These are phyloP conservation scores for Achaetomiella virescens DNA, from an alignment of 495 filamentous ascomycete genomes.

Conservation along the genomic window DNA sequence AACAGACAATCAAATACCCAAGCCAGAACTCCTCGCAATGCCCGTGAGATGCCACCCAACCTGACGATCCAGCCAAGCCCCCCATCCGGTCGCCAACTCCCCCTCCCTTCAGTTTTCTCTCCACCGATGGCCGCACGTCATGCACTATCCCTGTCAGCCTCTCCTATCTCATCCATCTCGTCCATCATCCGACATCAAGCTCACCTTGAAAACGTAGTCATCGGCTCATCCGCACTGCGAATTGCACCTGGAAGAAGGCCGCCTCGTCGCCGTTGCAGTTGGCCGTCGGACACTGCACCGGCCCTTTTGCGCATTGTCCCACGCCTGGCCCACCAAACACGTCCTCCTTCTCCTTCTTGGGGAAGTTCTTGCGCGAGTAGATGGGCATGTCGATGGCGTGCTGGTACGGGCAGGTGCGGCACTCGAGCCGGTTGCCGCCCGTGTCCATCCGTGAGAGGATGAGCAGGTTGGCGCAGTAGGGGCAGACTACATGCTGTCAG, in stretches of 20 bases:
- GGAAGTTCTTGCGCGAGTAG: conserved; percentile 69
- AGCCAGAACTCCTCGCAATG: conserved; percentile 23
- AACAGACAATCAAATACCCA: conserved; percentile 7
- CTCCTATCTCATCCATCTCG: no score
- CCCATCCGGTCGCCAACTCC: not conserved
- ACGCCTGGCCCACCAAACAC: conserved; percentile 83
- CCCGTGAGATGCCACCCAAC: conserved; percentile 1
- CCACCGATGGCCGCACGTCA: conserved; percentile 53
- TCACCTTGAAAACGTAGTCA: conserved; percentile 91
- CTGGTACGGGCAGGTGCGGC: conserved; percentile 88
- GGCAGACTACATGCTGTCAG: conserved; percentile 62
- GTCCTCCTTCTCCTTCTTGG: conserved; percentile 80
- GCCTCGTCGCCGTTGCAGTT: conserved; percentile 72
- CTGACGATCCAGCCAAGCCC: not conserved
- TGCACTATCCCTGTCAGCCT: conserved; percentile 46
- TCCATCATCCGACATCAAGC: conserved; percentile 10
- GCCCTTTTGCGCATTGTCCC: conserved; percentile 81
- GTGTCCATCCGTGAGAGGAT: conserved; percentile 48
- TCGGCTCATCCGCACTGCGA: conserved; percentile 95
- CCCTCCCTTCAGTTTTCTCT: conserved; percentile 43
- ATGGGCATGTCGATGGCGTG: conserved; percentile 64
- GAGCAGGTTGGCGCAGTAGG: conserved; percentile 84
- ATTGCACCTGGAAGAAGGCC: conserved; percentile 96
- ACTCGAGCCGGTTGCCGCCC: conserved; percentile 67
- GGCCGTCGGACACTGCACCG: conserved; percentile 69